Evolutionary conservation across 1,139 yeast genomes (phyloP), one percentile per base, ranked within the genome.

Genomic region (Waltiozyma solani): DNA sequence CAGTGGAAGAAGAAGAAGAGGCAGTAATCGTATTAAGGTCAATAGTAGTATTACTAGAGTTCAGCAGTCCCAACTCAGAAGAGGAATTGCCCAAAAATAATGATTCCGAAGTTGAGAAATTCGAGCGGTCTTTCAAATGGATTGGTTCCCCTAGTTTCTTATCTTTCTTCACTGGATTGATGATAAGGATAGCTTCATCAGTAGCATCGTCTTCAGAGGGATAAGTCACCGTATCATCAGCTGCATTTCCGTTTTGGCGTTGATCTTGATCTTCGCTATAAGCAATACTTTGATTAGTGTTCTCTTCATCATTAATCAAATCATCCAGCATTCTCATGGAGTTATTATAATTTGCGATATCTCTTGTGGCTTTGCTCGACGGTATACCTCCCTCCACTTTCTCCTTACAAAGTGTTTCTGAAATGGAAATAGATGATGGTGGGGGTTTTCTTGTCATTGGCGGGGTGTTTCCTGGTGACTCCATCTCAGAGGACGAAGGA

Each of bases 401-500:
- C 10, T 39, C 42, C n/a, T n/a, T n/a, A n/a, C n/a, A n/a, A n/a
- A n/a, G n/a, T n/a, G n/a, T n/a, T n/a, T n/a, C n/a, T n/a, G n/a
- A n/a, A n/a, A n/a, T n/a, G n/a, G n/a, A n/a, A n/a, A n/a, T n/a
- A n/a, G n/a, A n/a, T n/a, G n/a, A n/a, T 10, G 14, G 33, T 15
- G 8, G 29, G 17, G 34, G 34, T 32, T 39, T 40, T 14, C 30
- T 35, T 26, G 17, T 36, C 34, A 41, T 30, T 8, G 45, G 46
- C 10, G 53, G 53, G 15, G 52, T 50, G n/a, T 44, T 36, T 17
- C 42, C 54, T 4, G 56, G 53, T 13, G 56, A 49, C 18, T 52
- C 58, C 40, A 61, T 55, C 37, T 64, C 69, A 1, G 67, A 60
- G 2, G 67, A 62, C 12, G 66, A 61, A 14, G 70, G 69, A 1